Conservation (phyloP, 306 rosid genomes). For the Acacia acuminata region DNA sequence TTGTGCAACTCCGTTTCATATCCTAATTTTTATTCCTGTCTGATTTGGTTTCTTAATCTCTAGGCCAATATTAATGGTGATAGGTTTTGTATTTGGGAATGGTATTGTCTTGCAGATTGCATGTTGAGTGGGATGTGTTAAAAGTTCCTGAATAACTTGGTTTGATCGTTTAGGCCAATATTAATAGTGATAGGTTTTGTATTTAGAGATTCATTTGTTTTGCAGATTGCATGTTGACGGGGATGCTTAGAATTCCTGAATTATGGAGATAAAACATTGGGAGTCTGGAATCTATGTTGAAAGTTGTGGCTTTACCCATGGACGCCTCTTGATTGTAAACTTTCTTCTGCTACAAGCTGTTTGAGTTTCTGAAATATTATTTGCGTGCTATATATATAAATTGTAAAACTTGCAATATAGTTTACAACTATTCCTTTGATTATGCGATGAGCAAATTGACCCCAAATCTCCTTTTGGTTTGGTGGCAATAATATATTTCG, state of each 20-base stretch:
- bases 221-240: slow-evolving; percentile 1
- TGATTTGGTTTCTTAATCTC: neutral
- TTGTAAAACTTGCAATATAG: neutral
- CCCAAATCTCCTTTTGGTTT: neutral
- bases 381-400: neutral
- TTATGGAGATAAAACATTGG: slow-evolving; percentile 1
- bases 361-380: neutral
- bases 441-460: neutral
- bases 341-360: neutral
- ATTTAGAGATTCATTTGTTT: neutral
- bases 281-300: slow-evolving; percentile 13
- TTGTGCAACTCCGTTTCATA: neutral
- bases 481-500: neutral
- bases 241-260: slow-evolving; percentile 5
- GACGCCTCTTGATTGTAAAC: neutral
- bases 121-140: neutral
- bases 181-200: neutral
- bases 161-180: neutral
- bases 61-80: neutral
- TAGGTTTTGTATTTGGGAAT: neutral
- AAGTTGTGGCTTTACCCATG: neutral
- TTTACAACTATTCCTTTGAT: neutral
- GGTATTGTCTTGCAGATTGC: neutral
- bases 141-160: neutral
- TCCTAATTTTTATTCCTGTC: neutral